Evolutionary conservation across 1,284 basidiomycete genomes (phyloP).

Genomic region (Xerocomus minutiporus): DNA sequence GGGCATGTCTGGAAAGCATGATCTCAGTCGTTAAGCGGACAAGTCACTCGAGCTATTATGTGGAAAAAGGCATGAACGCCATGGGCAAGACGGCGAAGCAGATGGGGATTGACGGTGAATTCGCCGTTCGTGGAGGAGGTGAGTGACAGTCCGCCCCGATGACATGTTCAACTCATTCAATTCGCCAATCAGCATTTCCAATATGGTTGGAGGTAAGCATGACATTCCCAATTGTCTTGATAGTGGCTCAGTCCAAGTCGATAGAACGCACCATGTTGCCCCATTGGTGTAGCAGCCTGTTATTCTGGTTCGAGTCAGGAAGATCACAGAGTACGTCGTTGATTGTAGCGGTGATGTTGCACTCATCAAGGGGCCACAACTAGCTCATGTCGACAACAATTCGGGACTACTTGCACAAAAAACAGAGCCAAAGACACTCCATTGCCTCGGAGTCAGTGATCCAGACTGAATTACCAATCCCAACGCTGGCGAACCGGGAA

Average conservation of each 20-base stretch:
- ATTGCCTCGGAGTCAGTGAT: slow-evolving; percentile 23
- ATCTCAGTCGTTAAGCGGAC: slow-evolving; percentile 71
- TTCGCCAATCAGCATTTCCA: slow-evolving; percentile 57
- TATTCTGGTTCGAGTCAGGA: slow-evolving; percentile 79
- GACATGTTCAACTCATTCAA: slow-evolving; percentile 5
- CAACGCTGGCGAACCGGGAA: slow-evolving; percentile 30
- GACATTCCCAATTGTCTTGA: background rate
- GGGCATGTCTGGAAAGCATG: slow-evolving; percentile 74
- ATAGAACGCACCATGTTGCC: slow-evolving; percentile 76
- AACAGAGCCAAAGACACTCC: slow-evolving; percentile 37
- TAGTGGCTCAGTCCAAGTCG: slow-evolving; percentile 5
- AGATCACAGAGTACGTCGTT: slow-evolving; percentile 62
- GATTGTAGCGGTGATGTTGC: background rate
- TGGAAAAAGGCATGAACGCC: slow-evolving; percentile 76
- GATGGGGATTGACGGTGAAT: slow-evolving; percentile 60
- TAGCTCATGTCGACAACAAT: slow-evolving; percentile 64
- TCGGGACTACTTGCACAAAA: slow-evolving; percentile 65
- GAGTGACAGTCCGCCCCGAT: slow-evolving; percentile 25
- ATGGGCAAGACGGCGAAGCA: slow-evolving; percentile 73
- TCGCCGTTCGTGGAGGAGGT: slow-evolving; percentile 71
- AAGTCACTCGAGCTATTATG: slow-evolving; percentile 79
- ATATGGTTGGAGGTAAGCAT: slow-evolving; percentile 70
- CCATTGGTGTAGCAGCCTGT: slow-evolving; percentile 72
- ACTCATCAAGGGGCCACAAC: slow-evolving; percentile 3
- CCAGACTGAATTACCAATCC: slow-evolving; percentile 32